Base-by-base conservation (phyloP, 2,329 filamentous ascomycete genomes). In the Colletotrichum tofieldiae region DNA sequence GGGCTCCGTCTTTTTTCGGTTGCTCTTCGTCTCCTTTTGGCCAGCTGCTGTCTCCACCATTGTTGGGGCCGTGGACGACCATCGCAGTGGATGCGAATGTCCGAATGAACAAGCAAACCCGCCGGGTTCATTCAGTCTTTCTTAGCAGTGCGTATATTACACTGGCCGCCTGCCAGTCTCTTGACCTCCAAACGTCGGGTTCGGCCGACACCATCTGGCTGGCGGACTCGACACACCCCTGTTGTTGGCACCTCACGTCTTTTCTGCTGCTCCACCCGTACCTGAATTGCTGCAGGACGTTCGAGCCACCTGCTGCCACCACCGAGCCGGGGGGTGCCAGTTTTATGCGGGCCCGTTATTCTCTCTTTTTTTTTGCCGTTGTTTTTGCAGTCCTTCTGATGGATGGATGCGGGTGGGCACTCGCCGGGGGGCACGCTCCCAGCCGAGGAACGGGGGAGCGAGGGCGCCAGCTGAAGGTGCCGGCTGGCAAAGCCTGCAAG, bases 261-360 rank as follows among this genome's bases (percentile, higher is more conserved):
- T 32, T 45, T 32, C 41, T 9, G 32, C 11, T n/a, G 45, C 59
- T 26, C 61, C 61, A 64, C 47, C 47, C 35, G 61, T 64, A 64
- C 61, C 61, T 64, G 61, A 64, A 64, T 54, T 64, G 35, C 61
- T 64, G 61, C 61, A 64, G 23, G 47, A 47, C 20, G 47, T 43
- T 54, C 35, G 61, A 41, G 47, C 61, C 61, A 64, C 18, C 11
- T 20, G 47, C 61, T 64, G 61, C 61, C 47, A 52, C 47, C 47
- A 7, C 18, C 37, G 47, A 52, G 47, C 47, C 18, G 18, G 35
- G 56, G 56, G 26, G 41, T 20, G 32, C 20, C 29, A n/a, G 14
- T 51, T 47, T 23, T 39, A 18, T 62, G 23, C 18, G 43, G 59
- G 29, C 12, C n/a, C 7, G 29, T 18, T 49, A 49, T 18, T 62